Percentiles rank a stretch among this genome's conserved stretches.
Evolutionary conservation across 2,329 filamentous ascomycete species (phyloP).

Genomic region (Trichoderma guizhouense): DNA sequence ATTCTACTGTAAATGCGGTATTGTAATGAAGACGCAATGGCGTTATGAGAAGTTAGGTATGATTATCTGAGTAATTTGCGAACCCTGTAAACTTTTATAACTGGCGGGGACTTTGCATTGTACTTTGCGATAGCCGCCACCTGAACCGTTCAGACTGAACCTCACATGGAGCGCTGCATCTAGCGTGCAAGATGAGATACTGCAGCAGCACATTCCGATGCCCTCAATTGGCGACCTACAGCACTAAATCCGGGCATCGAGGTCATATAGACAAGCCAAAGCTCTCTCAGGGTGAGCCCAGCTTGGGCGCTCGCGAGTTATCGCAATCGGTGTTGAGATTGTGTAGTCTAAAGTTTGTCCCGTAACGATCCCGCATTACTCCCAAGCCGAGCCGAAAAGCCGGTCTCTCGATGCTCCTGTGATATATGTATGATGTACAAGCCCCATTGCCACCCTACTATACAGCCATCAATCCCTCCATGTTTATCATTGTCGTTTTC

Average conservation of each 20-base stretch:
- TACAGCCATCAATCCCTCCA: slow-evolving; percentile 4
- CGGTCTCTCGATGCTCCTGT: slow-evolving; percentile 14
- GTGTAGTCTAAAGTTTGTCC: slow-evolving; percentile 17
- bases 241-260: neutral
- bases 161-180: neutral
- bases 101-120: neutral
- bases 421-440: slow-evolving; percentile 19
- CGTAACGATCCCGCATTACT: slow-evolving; percentile 17
- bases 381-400: slow-evolving; percentile 17
- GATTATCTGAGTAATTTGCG: too few relatives aligned
- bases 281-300: neutral
- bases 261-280: neutral
- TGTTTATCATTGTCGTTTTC: neutral
- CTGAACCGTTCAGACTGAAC: neutral
- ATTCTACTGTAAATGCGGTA: neutral
- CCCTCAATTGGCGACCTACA: neutral
- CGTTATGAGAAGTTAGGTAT: neutral
- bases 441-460: slow-evolving; percentile 16
- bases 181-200: neutral
- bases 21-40: neutral
- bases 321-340: slow-evolving; percentile 17
- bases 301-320: neutral
- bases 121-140: neutral
- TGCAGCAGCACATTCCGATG: neutral
- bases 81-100: neutral